Base-by-base conservation (phyloP, 768 basidiomycete species). In the Rubroboletus pulcherrimus region DNA sequence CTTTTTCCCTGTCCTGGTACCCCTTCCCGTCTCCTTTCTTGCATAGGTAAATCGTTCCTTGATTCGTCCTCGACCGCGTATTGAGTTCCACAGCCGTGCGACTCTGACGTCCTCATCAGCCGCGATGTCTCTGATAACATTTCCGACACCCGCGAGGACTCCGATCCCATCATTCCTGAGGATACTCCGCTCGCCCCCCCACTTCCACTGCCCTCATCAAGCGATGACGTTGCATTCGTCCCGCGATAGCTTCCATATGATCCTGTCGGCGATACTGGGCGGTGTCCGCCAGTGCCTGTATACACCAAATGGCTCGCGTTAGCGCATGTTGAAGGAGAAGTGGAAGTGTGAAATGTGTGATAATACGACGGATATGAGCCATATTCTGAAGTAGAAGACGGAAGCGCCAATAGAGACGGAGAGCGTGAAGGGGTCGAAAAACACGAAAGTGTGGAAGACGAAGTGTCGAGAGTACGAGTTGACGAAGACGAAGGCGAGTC, bases 201-300 rank as follows among this genome's bases (percentile, higher is more conserved):
- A 26, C 55, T 57, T 14, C 48, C 55, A 12, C 46, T 56, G 1
- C 53, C 40, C 1, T 60, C 64, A 1, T 67, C 65, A 6, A 61
- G 49, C 4, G 68, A 70, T 1, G 66, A 63, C 5, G 54, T 52
- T 5, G 63, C 56, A 4, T 58, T 60, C 14, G 68, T 59, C 11
- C 61, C 56, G 11, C 43, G 62, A 49, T 66, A 54, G 34, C 63
- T 67, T 10, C 55, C 63, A 34, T 55, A 67, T 0, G 71, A 72
- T 30, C 57, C 61, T 4, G 60, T 55, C 0, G 69, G 69, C 0
- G 69, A 70, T 11, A 35, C 55, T 0, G 65, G 59, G 15, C 56
- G 57, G 19, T 61, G 41, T 31, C 49, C 53, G 41, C 51, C 63
- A 15, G 51, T 51, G 10, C 64, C 69, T 72, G 49, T 41, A 10